Percentiles rank a stretch among this genome's conserved stretches.
Conservation (phyloP, 441 rosid species). For the Croton laevigatus region DNA sequence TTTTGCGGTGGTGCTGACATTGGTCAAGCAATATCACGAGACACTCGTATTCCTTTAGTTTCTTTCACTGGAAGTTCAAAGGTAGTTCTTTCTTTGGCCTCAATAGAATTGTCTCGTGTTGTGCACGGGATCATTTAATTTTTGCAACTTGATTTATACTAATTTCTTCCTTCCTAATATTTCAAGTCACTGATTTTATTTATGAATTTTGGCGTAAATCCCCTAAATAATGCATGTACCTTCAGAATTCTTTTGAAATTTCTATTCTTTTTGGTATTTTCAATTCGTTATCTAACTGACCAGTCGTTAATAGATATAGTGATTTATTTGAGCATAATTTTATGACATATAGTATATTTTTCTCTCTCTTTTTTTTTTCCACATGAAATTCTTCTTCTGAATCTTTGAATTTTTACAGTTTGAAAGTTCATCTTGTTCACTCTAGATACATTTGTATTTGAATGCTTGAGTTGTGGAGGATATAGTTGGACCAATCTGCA, state of each 20-base stretch:
- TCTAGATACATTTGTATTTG: not conserved
- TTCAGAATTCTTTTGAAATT: not conserved
- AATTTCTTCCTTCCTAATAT: not conserved
- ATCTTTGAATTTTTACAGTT: not conserved
- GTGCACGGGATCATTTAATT: not conserved
- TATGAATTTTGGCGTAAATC: not conserved
- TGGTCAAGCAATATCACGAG: conserved; percentile 88
- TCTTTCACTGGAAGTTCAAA: conserved; percentile 95
- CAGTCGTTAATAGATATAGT: not conserved
- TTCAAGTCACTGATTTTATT: not conserved
- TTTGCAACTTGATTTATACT: not conserved
- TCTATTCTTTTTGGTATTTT: not conserved
- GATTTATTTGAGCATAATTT: not conserved
- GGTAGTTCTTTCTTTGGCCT: conserved; percentile 35
- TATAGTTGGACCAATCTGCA: not conserved
- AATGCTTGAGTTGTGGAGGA: not conserved
- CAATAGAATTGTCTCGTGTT: not conserved
- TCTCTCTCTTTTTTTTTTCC: not conserved
- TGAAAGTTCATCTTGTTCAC: not conserved
- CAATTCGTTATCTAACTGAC: not conserved
- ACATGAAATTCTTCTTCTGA: not conserved
- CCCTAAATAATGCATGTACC: not conserved
- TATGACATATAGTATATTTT: not conserved
- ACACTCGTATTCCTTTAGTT: conserved; percentile 70
- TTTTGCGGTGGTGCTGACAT: conserved; percentile 94